Percentiles rank a stretch among this genome's conserved stretches.
These are phyloP conservation scores for Camelina sativa DNA, from an alignment of 345 rosid species.

Conservation along the genomic window DNA sequence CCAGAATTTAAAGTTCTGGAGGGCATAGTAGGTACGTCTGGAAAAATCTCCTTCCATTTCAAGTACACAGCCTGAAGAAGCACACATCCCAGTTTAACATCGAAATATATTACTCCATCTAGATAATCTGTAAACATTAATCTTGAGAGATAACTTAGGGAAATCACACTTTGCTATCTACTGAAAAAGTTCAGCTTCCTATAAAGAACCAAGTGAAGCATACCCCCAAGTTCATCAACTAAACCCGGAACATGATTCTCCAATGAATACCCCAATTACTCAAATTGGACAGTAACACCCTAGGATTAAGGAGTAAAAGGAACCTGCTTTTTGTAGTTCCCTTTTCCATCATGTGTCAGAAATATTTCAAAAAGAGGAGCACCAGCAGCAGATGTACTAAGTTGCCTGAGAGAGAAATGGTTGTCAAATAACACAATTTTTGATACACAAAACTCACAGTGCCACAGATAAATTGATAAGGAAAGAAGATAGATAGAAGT, in stretches of 20 bases:
- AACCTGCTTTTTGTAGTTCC: conserved; percentile 86
- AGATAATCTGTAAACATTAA: background rate
- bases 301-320: conserved; percentile 30
- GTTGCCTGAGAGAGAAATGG: conserved; percentile 65
- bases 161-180: conserved; percentile 25
- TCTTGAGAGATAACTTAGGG: background rate
- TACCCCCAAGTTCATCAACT: background rate
- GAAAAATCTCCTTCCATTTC: conserved; percentile 57
- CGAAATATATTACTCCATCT: background rate
- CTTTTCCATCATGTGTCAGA: conserved; percentile 65
- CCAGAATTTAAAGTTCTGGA: conserved; percentile 50
- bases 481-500: conserved; percentile 37
- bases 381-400: conserved; percentile 69
- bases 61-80: conserved; percentile 79
- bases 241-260: conserved; percentile 4
- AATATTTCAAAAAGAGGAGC: conserved; percentile 88
- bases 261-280: background rate
- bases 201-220: conserved; percentile 19
- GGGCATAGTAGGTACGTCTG: conserved; percentile 53
- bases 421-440: conserved; percentile 27
- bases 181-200: conserved; percentile 6
- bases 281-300: conserved; percentile 8
- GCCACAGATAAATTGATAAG: conserved; percentile 19
- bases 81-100: conserved; percentile 27
- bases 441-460: conserved; percentile 11